Evolutionary conservation across 805 yeast species (phyloP).

Genomic region (Wickerhamomyces xylosicus): DNA sequence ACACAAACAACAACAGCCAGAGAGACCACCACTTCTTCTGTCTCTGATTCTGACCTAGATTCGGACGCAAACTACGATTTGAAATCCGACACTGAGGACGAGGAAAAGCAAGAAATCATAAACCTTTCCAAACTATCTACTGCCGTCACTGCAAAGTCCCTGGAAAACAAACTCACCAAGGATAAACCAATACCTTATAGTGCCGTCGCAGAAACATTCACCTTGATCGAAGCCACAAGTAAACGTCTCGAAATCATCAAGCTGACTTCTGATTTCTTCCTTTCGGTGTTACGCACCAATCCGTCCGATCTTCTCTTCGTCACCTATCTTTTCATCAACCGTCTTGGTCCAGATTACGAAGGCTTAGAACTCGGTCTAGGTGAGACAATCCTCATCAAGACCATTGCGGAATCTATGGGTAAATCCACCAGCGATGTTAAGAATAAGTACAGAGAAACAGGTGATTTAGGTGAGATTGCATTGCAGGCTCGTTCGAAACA

Average conservation of each 20-base stretch:
- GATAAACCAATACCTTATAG: conserved; percentile 24
- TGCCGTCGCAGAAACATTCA: conserved; percentile 52
- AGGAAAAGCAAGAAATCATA: conserved; percentile 10
- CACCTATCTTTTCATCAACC: conserved; percentile 77
- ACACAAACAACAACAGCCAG: neutral
- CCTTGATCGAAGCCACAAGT: conserved; percentile 67
- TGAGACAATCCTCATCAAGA: conserved; percentile 78
- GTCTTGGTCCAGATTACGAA: conserved; percentile 92
- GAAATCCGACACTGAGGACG: conserved; percentile 3
- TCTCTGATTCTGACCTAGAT: neutral
- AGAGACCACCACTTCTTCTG: neutral
- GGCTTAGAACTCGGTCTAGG: conserved; percentile 92
- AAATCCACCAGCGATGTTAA: conserved; percentile 61
- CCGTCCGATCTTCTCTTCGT: conserved; percentile 52
- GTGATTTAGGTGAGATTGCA: conserved; percentile 90
- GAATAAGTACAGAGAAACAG: conserved; percentile 64
- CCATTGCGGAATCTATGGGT: conserved; percentile 86
- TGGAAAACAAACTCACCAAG: conserved; percentile 2
- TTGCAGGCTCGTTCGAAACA: conserved; percentile 74
- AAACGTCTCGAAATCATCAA: conserved; percentile 77
- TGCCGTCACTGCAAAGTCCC: neutral
- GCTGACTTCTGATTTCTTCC: conserved; percentile 62
- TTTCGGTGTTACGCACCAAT: conserved; percentile 45
- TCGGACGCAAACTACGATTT: neutral
- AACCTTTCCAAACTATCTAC: conserved; percentile 6